phyloP scores from a whole-genome alignment of 305 asterid genomes.

The Andrographis paniculata region DNA sequence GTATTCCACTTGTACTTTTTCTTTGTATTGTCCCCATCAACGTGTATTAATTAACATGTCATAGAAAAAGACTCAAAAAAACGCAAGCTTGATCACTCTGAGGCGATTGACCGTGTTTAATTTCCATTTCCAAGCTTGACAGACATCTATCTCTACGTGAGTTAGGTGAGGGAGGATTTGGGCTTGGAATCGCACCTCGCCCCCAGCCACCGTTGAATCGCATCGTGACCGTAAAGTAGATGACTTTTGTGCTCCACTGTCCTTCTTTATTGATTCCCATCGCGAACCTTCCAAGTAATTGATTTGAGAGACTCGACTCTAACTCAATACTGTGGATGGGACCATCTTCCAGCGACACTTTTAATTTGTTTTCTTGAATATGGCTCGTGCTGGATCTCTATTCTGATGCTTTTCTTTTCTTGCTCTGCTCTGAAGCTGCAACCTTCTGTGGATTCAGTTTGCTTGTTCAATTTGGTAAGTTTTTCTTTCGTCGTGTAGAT shows the following conservation, averaged over 20 bases:
- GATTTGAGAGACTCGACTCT: constrained; percentile 21
- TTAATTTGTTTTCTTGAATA: constrained; percentile 21
- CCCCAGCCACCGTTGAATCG: background rate
- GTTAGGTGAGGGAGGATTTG: background rate
- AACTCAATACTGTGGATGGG: too few species aligned
- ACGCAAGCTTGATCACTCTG: too few species aligned
- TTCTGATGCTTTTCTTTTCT: constrained; percentile 1
- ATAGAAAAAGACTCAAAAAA: too few species aligned
- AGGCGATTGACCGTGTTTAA: too few species aligned
- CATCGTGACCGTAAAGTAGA: constrained; percentile 4
- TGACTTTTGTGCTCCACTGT: constrained; percentile 1
- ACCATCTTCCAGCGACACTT: too few species aligned
- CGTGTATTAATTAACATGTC: too few species aligned
- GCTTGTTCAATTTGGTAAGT: constrained; percentile 14
- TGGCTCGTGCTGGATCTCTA: constrained; percentile 18
- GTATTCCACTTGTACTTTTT: too few species aligned
- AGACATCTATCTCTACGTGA: background rate
- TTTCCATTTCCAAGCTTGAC: too few species aligned
- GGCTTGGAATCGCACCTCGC: background rate
- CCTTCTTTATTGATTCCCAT: constrained; percentile 21
- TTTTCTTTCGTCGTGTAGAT: background rate
- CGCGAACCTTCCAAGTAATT: constrained; percentile 20
- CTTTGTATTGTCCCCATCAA: too few species aligned
- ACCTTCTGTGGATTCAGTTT: background rate
- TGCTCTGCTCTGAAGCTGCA: constrained; percentile 7